phyloP scores from a whole-genome alignment of 2,329 filamentous ascomycete species.

The Pseudogymnoascus sp. region DNA sequence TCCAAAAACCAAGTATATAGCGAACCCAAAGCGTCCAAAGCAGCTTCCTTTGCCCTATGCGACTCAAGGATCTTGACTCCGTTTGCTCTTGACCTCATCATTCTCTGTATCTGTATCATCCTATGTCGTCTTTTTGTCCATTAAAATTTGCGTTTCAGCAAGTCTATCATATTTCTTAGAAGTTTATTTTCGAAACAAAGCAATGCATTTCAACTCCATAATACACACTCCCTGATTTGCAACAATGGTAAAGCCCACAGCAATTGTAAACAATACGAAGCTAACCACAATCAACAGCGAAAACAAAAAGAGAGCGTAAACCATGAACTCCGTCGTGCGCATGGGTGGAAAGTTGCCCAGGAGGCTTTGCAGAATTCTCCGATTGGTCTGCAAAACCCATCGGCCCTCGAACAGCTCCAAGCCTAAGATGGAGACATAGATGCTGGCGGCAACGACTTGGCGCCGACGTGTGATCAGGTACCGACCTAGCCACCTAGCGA shows the following conservation, averaged over 20 bases:
- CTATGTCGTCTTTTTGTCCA: not conserved
- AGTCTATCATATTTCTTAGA: not conserved
- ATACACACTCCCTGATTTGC: not conserved
- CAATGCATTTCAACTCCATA: not conserved
- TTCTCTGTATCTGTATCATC: not conserved
- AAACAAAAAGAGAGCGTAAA: not conserved
- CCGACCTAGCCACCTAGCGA: not conserved
- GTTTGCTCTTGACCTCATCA: not conserved
- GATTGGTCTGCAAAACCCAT: not conserved
- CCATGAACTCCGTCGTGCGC: not conserved
- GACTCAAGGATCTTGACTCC: too few relatives aligned
- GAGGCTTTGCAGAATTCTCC: not conserved
- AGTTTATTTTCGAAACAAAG: not conserved
- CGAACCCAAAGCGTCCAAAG: too few relatives aligned
- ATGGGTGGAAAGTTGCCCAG: not conserved
- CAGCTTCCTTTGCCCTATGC: too few relatives aligned
- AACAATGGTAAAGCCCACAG: not conserved
- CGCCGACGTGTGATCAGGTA: not conserved
- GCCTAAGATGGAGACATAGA: not conserved
- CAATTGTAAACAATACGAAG: not conserved
- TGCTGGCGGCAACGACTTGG: not conserved
- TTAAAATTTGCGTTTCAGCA: not conserved
- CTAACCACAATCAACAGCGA: not conserved
- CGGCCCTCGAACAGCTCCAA: not conserved
- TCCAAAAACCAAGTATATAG: too few relatives aligned